Evolutionary conservation across 192 early-diverging fungal species (phyloP).

Genomic region (Mortierella antarctica): DNA sequence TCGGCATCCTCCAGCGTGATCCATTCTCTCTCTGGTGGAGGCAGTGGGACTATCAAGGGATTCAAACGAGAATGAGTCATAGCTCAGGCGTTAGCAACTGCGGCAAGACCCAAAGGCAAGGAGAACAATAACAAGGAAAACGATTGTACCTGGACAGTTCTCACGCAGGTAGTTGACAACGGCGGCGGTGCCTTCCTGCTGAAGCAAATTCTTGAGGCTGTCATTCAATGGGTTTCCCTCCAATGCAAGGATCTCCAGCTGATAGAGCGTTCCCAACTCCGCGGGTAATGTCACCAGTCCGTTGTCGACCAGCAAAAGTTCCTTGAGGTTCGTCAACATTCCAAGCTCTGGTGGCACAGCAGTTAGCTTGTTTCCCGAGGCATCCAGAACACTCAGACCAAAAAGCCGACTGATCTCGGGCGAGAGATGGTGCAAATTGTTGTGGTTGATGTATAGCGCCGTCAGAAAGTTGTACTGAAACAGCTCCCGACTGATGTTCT

Average conservation of each 20-base stretch:
- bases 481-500: slow-evolving; percentile 78
- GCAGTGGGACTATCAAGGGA: slow-evolving; percentile 68
- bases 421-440: slow-evolving; percentile 85
- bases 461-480: slow-evolving; percentile 91
- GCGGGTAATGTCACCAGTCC: slow-evolving; percentile 82
- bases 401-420: slow-evolving; percentile 74
- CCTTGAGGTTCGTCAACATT: slow-evolving; percentile 79
- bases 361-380: slow-evolving; percentile 89
- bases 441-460: slow-evolving; percentile 95
- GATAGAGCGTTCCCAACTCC: slow-evolving; percentile 91
- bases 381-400: slow-evolving; percentile 81
- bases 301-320: slow-evolving; percentile 94
- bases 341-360: slow-evolving; percentile 90
- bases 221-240: slow-evolving; percentile 96
- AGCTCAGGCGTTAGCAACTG: too few species aligned
- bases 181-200: slow-evolving; percentile 87
- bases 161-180: slow-evolving; percentile 91
- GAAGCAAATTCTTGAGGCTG: slow-evolving; percentile 78
- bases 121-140: background rate
- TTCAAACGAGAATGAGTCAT: background rate
- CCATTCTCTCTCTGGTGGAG: slow-evolving; percentile 93
- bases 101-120: background rate
- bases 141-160: slow-evolving; percentile 76
- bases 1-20: slow-evolving; percentile 83
- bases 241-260: slow-evolving; percentile 90